phyloP scores from a whole-genome alignment of 2,329 filamentous ascomycete genomes.

The Lojkania enalia region DNA sequence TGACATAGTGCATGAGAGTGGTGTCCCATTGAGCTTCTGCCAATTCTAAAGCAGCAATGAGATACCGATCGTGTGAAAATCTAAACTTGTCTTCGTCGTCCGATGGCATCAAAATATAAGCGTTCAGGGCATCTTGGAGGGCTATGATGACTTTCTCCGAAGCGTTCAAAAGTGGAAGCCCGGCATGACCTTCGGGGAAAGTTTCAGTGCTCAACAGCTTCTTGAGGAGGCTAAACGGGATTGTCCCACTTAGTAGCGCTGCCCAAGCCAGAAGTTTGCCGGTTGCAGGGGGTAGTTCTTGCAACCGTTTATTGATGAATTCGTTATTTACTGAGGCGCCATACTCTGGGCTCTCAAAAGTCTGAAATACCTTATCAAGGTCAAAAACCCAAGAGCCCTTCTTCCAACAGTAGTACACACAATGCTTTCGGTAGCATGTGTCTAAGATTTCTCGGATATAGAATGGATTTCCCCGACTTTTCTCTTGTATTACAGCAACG shows the following conservation, averaged over 20 bases:
- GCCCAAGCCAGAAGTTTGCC: slow-evolving; percentile 84
- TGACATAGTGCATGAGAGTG: slow-evolving; percentile 79
- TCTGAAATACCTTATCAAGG: slow-evolving; percentile 80
- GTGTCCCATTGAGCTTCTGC: slow-evolving; percentile 64
- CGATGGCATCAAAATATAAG: slow-evolving; percentile 78
- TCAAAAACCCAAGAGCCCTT: slow-evolving; percentile 82
- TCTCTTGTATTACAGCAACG: slow-evolving; percentile 83
- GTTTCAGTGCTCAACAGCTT: slow-evolving; percentile 74
- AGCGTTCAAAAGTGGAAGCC: slow-evolving; percentile 56
- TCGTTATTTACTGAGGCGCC: slow-evolving; percentile 79
- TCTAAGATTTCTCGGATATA: slow-evolving; percentile 91
- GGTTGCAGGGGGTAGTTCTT: slow-evolving; percentile 74
- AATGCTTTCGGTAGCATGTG: slow-evolving; percentile 81
- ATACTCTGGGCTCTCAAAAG: slow-evolving; percentile 78
- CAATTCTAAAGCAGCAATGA: slow-evolving; percentile 65
- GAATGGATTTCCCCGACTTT: slow-evolving; percentile 85
- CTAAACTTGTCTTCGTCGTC: slow-evolving; percentile 83
- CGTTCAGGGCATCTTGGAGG: slow-evolving; percentile 78
- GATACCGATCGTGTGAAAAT: slow-evolving; percentile 87
- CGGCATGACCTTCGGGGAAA: slow-evolving; percentile 44
- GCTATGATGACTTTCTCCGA: slow-evolving; percentile 74
- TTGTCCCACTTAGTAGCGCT: slow-evolving; percentile 76
- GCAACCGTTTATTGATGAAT: slow-evolving; percentile 77
- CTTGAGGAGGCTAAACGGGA: slow-evolving; percentile 81
- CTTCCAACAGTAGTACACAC: slow-evolving; percentile 89